Conservation (phyloP, 108 stramenopile genomes). For the Craspedostauros australis region DNA sequence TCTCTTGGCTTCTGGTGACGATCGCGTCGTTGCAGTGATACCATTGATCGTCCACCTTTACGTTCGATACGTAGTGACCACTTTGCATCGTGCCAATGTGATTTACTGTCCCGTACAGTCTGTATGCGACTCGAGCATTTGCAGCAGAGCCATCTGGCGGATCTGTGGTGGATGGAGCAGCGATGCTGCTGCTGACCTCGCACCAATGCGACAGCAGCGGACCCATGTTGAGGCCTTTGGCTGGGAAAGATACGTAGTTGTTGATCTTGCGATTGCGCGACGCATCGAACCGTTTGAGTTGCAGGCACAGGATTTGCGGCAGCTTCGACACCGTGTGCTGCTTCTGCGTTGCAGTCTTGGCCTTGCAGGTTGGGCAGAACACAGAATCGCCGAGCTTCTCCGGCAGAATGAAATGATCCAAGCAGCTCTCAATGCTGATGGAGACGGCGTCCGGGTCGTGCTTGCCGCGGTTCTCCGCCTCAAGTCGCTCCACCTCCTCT, state of each 20-base stretch:
- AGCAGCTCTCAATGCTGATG: conserved; percentile 44
- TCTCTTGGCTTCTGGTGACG: conserved; percentile 35
- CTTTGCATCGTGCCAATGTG: conserved; percentile 65
- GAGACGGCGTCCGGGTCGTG: conserved; percentile 4
- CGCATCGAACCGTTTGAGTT: conserved; percentile 79
- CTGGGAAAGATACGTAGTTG: conserved; percentile 71
- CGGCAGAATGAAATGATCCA: conserved; percentile 56
- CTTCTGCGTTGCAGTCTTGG: conserved; percentile 49
- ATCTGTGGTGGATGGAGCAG: background rate
- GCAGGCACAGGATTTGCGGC: conserved; percentile 68
- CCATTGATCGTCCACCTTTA: conserved; percentile 67
- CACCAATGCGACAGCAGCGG: conserved; percentile 69
- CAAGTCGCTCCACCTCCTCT: conserved; percentile 30
- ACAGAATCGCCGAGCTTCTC: conserved; percentile 56
- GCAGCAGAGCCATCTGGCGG: conserved; percentile 5
- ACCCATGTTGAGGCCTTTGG: conserved; percentile 64
- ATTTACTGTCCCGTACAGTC: conserved; percentile 72
- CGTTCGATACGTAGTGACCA: conserved; percentile 63
- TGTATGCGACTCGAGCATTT: conserved; percentile 51
- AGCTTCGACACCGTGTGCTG: conserved; percentile 72
- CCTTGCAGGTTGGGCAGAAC: conserved; percentile 50
- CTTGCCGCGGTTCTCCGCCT: background rate
- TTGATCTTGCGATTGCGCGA: conserved; percentile 62
- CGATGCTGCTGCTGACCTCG: conserved; percentile 21
- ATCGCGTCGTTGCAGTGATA: conserved; percentile 71